Conservation (phyloP, 2,329 filamentous ascomycete genomes). For the Aspergillus sp. region DNA sequence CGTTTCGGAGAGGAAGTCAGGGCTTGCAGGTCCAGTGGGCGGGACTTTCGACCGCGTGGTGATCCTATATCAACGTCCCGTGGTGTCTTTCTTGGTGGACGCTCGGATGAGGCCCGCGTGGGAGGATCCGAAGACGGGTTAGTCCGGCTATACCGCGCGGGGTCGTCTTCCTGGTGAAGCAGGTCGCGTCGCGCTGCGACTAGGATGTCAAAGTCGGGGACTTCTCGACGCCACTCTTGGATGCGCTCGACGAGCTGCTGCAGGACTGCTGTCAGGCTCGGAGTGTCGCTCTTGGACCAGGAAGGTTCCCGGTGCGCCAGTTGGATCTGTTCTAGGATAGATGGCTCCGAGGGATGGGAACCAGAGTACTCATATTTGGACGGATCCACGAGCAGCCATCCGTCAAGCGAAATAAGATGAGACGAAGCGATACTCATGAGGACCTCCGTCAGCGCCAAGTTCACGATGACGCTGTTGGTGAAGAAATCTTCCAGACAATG, state of each 20-base stretch:
- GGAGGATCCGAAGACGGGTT: slow-evolving; percentile 23
- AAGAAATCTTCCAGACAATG: slow-evolving; percentile 75
- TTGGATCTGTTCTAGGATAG: slow-evolving; percentile 24
- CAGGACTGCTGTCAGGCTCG: slow-evolving; percentile 55
- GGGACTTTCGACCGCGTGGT: slow-evolving; percentile 25
- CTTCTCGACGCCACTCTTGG: slow-evolving; percentile 58
- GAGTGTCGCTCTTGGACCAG: slow-evolving; percentile 47
- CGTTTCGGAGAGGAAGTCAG: slow-evolving; percentile 19
- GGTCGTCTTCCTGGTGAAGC: slow-evolving; percentile 34
- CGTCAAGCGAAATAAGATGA: slow-evolving; percentile 78
- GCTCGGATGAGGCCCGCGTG: slow-evolving; percentile 15
- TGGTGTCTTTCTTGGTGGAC: slow-evolving; percentile 8
- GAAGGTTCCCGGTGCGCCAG: slow-evolving; percentile 44
- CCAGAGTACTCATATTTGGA: slow-evolving; percentile 55
- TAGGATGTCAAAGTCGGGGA: slow-evolving; percentile 72
- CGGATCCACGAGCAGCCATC: slow-evolving; percentile 81
- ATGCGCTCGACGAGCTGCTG: slow-evolving; percentile 63
- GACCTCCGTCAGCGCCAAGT: slow-evolving; percentile 80
- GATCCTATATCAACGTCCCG: slow-evolving; percentile 16
- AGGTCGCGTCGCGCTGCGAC: slow-evolving; percentile 57
- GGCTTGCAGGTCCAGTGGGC: slow-evolving; percentile 12
- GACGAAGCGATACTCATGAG: slow-evolving; percentile 81
- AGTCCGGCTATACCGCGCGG: slow-evolving; percentile 12
- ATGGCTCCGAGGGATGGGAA: slow-evolving; percentile 7
- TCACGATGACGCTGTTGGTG: slow-evolving; percentile 86